Evolutionary conservation across 164 flowering plant genomes (phyloP).

Genomic region (Amborella trichopoda): DNA sequence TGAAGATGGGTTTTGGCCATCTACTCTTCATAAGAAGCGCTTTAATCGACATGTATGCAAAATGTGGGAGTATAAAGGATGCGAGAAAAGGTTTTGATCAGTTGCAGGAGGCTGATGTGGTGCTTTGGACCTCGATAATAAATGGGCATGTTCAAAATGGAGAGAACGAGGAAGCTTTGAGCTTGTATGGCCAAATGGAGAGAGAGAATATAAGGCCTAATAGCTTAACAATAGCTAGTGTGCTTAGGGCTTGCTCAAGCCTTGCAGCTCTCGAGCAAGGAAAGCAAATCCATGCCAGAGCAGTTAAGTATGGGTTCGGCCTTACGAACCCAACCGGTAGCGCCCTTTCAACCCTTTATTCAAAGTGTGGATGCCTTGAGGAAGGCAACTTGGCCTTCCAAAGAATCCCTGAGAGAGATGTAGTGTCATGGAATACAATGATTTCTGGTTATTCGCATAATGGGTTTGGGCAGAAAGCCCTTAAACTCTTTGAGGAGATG

Average conservation of each 20-base stretch:
- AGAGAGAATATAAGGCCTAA: conserved; percentile 50
- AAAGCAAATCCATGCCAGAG: conserved; percentile 61
- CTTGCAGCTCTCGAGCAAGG: conserved; percentile 80
- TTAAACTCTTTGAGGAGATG: conserved; percentile 69
- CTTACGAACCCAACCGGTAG: conserved; percentile 58
- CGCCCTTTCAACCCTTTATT: conserved; percentile 72
- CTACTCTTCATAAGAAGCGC: conserved; percentile 58
- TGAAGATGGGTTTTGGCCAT: conserved; percentile 50
- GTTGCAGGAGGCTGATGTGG: conserved; percentile 53
- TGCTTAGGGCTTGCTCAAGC: conserved; percentile 66
- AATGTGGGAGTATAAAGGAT: conserved; percentile 45
- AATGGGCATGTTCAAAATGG: conserved; percentile 77
- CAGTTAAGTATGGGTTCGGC: conserved; percentile 55
- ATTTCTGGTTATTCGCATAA: conserved; percentile 80
- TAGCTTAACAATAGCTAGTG: conserved; percentile 68
- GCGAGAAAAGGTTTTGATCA: conserved; percentile 62
- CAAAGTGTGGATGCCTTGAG: conserved; percentile 61
- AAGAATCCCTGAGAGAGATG: conserved; percentile 49
- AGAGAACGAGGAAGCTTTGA: conserved; percentile 60
- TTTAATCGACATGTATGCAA: conserved; percentile 82
- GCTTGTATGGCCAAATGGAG: conserved; percentile 56
- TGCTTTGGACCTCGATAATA: conserved; percentile 84
- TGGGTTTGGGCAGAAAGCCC: conserved; percentile 52
- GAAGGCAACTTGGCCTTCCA: conserved; percentile 50
- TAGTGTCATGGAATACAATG: conserved; percentile 76